Conservation (phyloP, 163 green algal genomes). For the Coccomyxa subellipsoidea region DNA sequence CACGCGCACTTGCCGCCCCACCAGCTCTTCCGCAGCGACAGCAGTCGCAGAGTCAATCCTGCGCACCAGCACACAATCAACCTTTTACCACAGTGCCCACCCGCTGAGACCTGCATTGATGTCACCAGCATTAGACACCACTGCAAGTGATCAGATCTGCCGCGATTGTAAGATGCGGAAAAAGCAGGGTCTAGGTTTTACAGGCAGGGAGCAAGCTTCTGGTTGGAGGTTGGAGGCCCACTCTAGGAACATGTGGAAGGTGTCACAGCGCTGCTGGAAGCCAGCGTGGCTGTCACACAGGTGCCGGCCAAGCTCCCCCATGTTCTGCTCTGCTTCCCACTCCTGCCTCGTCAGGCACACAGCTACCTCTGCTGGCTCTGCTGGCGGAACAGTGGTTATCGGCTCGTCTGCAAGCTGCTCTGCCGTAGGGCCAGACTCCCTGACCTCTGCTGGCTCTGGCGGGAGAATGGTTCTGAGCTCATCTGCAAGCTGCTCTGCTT, state of each 20-base stretch:
- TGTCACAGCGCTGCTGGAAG: background rate
- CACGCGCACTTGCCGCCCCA: slow-evolving; percentile 49
- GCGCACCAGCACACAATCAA: background rate
- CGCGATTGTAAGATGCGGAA: too few relatives aligned
- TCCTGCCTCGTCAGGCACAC: background rate
- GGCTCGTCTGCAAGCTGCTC: too few relatives aligned
- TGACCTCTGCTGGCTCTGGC: background rate
- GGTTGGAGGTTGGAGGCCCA: background rate
- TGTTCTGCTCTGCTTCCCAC: background rate
- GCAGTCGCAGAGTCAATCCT: slow-evolving; percentile 10
- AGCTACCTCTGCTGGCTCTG: background rate
- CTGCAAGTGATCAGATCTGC: too few relatives aligned
- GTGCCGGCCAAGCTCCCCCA: background rate
- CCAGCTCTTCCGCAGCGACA: slow-evolving; percentile 29
- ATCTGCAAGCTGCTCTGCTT: too few relatives aligned
- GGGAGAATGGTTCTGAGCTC: too few relatives aligned
- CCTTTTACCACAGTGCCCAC: too few relatives aligned
- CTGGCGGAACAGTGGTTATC: too few relatives aligned
- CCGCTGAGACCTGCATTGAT: too few relatives aligned
- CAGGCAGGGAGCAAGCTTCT: background rate
- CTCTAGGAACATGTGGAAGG: background rate
- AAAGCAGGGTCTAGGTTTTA: too few relatives aligned
- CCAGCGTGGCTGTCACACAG: background rate
- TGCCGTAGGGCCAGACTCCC: background rate
- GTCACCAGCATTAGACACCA: background rate